Evolutionary conservation across 2,329 filamentous ascomycete species (phyloP).

Genomic region (Claviceps monticola): DNA sequence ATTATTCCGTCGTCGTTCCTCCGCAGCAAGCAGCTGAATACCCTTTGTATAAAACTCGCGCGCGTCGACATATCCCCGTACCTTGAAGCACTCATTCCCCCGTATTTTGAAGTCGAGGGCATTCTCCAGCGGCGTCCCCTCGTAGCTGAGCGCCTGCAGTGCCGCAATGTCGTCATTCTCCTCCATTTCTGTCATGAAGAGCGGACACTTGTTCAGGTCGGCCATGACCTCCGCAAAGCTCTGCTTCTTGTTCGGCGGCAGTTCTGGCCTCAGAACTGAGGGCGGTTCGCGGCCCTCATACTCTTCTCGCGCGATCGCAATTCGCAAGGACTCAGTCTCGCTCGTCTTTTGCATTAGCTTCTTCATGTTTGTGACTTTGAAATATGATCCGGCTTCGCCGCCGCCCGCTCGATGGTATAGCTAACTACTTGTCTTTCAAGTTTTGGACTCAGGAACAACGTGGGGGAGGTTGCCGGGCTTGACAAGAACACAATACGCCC

Average conservation of each 20-base stretch:
- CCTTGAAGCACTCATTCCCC: slow-evolving; percentile 76
- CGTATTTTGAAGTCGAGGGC: slow-evolving; percentile 76
- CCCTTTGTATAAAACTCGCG: slow-evolving; percentile 86
- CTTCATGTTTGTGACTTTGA: too few relatives aligned
- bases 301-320: too few relatives aligned
- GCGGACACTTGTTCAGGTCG: slow-evolving; percentile 50
- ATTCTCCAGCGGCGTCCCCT: slow-evolving; percentile 77
- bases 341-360: too few relatives aligned
- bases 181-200: slow-evolving; percentile 93
- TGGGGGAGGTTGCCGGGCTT: too few relatives aligned
- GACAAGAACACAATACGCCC: too few relatives aligned
- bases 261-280: slow-evolving; percentile 19
- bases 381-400: too few relatives aligned
- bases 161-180: slow-evolving; percentile 79
- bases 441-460: too few relatives aligned
- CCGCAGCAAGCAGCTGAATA: slow-evolving; percentile 54
- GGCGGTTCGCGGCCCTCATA: too few relatives aligned
- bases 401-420: too few relatives aligned
- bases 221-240: slow-evolving; percentile 41
- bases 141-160: slow-evolving; percentile 78
- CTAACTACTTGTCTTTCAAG: too few relatives aligned
- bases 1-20: slow-evolving; percentile 41
- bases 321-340: too few relatives aligned
- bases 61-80: slow-evolving; percentile 64
- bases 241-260: slow-evolving; percentile 33